Conservation (phyloP, 1,139 yeast species). For the Taphrina deformans region DNA sequence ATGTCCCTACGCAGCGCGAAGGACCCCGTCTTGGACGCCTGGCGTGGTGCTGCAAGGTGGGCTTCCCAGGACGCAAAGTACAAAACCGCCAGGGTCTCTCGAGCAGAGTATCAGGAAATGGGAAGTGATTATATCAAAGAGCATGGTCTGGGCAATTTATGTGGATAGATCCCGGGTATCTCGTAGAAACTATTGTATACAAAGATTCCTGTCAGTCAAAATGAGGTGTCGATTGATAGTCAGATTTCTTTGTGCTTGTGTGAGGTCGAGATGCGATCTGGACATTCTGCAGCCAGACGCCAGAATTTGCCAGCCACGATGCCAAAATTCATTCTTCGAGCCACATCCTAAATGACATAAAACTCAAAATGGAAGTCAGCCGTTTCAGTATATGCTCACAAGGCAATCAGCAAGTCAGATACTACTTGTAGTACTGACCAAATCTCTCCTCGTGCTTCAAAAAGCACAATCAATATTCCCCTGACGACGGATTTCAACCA, state of each 20-base stretch:
- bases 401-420: too few species aligned
- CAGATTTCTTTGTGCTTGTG: not conserved
- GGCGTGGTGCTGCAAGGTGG: constrained; percentile 94
- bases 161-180: too few species aligned
- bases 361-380: not conserved
- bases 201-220: too few species aligned
- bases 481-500: too few species aligned
- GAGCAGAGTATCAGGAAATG: constrained; percentile 76
- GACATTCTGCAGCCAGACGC: not conserved
- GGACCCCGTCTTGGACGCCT: constrained; percentile 75
- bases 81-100: constrained; percentile 57
- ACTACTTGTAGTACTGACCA: too few species aligned
- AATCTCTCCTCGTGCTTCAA: too few species aligned
- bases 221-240: not conserved
- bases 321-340: not conserved
- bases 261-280: too few species aligned
- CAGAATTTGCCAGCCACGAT: not conserved
- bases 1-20: constrained; percentile 63
- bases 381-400: not conserved
- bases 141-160: constrained; percentile 69
- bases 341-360: not conserved
- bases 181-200: too few species aligned
- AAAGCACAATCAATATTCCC: too few species aligned
- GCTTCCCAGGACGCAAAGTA: constrained; percentile 53
- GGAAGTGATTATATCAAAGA: constrained; percentile 90